These are phyloP conservation scores for Lasiodiplodia sp. DNA, from an alignment of 2,329 filamentous ascomycete species.

Conservation along the genomic window DNA sequence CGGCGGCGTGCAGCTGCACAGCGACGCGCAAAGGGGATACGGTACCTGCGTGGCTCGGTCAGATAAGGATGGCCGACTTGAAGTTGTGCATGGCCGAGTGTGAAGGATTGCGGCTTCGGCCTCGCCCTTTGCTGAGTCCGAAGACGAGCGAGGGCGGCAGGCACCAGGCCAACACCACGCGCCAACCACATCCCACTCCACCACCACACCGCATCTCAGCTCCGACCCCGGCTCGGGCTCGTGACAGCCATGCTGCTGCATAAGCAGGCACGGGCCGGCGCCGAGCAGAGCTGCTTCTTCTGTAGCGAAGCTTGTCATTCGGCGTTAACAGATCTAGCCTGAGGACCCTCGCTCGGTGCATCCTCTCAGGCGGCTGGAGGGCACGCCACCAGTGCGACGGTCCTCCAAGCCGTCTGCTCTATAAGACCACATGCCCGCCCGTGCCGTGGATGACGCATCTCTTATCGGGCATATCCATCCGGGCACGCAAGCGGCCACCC, in stretches of 20 bases:
- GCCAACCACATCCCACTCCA: not conserved
- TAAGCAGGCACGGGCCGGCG: slow-evolving; percentile 1
- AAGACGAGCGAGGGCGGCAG: not conserved
- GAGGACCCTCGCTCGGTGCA: not conserved
- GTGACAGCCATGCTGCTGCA: slow-evolving; percentile 1
- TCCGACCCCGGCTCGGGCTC: not conserved
- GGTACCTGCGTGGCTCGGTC: slow-evolving; percentile 14
- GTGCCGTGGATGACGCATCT: not conserved
- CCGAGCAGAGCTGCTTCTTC: slow-evolving; percentile 2
- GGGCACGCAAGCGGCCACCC: slow-evolving; percentile 1
- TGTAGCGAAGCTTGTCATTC: slow-evolving; percentile 20
- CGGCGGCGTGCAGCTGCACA: slow-evolving; percentile 24
- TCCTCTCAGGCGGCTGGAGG: not conserved
- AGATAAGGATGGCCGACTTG: not conserved
- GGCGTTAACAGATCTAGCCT: slow-evolving; percentile 9
- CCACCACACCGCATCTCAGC: slow-evolving; percentile 4
- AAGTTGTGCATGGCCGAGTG: too few species aligned
- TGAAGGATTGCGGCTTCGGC: not conserved
- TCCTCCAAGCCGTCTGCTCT: not conserved
- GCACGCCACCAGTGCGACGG: slow-evolving; percentile 4
- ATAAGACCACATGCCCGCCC: slow-evolving; percentile 1
- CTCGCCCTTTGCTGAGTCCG: not conserved
- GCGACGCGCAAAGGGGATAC: slow-evolving; percentile 13
- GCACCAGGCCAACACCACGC: not conserved
- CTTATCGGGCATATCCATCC: slow-evolving; percentile 1